A percentile compares a stretch with the other conserved stretches of the same genome.
These are phyloP conservation scores for Leptosphaerulina australis DNA, from an alignment of 2,329 filamentous ascomycete genomes.

Conservation along the genomic window DNA sequence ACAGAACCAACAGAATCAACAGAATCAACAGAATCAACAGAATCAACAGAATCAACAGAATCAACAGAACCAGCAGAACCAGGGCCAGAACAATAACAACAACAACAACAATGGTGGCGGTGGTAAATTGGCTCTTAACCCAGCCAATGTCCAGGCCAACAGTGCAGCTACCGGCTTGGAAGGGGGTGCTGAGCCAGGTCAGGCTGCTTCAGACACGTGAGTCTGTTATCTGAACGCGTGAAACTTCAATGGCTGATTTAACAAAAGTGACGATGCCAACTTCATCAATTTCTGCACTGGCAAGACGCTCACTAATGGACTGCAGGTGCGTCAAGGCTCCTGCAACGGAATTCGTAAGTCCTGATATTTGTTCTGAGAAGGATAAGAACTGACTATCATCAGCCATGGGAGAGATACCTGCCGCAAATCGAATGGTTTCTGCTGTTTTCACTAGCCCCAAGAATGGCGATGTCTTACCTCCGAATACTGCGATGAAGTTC, in stretches of 20 bases:
- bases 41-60: conserved; percentile 21
- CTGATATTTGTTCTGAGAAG: neutral
- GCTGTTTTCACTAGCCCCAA: conserved; percentile 58
- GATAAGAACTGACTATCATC: neutral
- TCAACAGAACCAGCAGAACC: conserved; percentile 22
- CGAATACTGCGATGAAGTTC: conserved; percentile 56
- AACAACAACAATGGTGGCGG: conserved; percentile 24
- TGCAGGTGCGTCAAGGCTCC: conserved; percentile 57
- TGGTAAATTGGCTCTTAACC: conserved; percentile 40
- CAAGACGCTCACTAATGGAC: conserved; percentile 61
- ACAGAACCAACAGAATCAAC: conserved; percentile 21
- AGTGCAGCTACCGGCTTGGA: conserved; percentile 52
- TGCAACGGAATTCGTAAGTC: conserved; percentile 61
- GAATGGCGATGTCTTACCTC: conserved; percentile 49
- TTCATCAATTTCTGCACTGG: conserved; percentile 67
- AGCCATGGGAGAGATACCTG: conserved; percentile 64
- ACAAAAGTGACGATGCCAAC: conserved; percentile 56
- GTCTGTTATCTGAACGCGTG: conserved; percentile 9
- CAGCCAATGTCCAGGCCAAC: conserved; percentile 52
- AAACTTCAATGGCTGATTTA: conserved; percentile 5
- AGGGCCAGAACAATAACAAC: conserved; percentile 28
- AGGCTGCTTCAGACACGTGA: conserved; percentile 56
- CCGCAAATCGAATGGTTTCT: conserved; percentile 60
- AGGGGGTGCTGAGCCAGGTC: conserved; percentile 46
- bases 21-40: conserved; percentile 22